Conservation (phyloP, 2,329 filamentous ascomycete species). For the Paecilomyces niveus region DNA sequence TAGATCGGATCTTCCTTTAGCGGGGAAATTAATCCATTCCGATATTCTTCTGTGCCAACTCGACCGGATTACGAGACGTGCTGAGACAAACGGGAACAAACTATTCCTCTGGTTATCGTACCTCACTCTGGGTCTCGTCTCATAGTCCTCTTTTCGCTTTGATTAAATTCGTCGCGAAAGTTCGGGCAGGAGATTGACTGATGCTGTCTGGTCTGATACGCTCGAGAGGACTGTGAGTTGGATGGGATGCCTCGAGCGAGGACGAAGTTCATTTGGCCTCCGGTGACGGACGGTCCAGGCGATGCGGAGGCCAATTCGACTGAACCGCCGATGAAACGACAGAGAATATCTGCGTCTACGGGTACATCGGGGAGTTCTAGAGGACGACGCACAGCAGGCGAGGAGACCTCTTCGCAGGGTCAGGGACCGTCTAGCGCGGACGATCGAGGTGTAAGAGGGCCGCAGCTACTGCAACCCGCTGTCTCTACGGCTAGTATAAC, state of each 20-base stretch:
- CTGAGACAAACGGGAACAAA: neutral
- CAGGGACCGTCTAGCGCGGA: too few relatives aligned
- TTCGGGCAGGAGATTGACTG: too few relatives aligned
- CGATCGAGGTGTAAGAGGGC: too few relatives aligned
- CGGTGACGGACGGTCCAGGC: neutral
- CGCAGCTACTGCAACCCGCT: too few relatives aligned
- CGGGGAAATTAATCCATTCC: too few relatives aligned
- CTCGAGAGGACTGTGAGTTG: neutral
- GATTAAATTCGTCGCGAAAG: too few relatives aligned
- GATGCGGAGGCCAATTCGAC: neutral
- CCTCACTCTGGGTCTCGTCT: too few relatives aligned
- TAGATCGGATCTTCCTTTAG: too few relatives aligned
- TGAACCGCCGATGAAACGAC: slow-evolving; percentile 6
- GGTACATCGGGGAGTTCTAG: neutral
- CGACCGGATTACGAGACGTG: neutral
- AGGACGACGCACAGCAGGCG: neutral
- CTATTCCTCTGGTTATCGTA: neutral
- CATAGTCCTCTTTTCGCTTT: too few relatives aligned
- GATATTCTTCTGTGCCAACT: neutral
- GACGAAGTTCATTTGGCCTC: slow-evolving; percentile 10
- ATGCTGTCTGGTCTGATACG: neutral
- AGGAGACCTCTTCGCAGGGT: too few relatives aligned
- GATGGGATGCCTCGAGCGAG: slow-evolving; percentile 6
- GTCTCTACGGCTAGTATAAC: neutral
- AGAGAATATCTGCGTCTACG: neutral